Conservation (phyloP, 2,329 filamentous ascomycete species). For the Penicillium oxalicum region DNA sequence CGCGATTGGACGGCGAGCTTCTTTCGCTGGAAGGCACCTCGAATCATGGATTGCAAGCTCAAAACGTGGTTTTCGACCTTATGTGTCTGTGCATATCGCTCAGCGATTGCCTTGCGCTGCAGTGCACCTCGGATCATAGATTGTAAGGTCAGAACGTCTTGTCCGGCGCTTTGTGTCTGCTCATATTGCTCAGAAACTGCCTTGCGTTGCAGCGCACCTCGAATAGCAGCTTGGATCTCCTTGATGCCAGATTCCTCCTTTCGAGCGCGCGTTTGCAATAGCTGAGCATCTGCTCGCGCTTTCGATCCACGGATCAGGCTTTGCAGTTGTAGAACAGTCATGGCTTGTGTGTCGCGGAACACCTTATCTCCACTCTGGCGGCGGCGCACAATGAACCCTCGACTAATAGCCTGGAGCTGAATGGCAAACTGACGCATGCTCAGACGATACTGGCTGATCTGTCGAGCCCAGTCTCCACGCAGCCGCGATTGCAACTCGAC, state of each 20-base stretch:
- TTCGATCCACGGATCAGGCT: conserved; percentile 62
- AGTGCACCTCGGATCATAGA: conserved; percentile 63
- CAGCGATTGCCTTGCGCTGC: conserved; percentile 35
- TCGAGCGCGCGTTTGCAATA: conserved; percentile 36
- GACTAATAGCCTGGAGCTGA: conserved; percentile 69
- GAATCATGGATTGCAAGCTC: conserved; percentile 59
- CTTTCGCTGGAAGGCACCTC: conserved; percentile 60
- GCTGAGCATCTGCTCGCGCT: conserved; percentile 39
- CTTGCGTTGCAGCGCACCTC: conserved; percentile 42
- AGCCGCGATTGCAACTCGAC: conserved; percentile 80
- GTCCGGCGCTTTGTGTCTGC: conserved; percentile 41
- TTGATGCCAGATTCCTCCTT: conserved; percentile 42
- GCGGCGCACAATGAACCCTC: conserved; percentile 68
- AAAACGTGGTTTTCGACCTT: conserved; percentile 49
- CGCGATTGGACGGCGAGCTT: conserved; percentile 25
- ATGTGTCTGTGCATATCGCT: conserved; percentile 36
- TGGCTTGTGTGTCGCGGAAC: conserved; percentile 68
- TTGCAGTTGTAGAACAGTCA: conserved; percentile 71
- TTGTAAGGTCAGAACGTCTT: conserved; percentile 56
- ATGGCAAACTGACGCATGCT: conserved; percentile 77
- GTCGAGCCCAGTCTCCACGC: conserved; percentile 78
- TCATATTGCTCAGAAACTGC: conserved; percentile 35
- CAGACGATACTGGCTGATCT: conserved; percentile 74
- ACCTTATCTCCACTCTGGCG: conserved; percentile 57
- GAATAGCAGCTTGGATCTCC: conserved; percentile 52